Percentiles rank a stretch among this genome's conserved stretches.
Conservation (phyloP, 2,329 filamentous ascomycete species). For the Aaosphaeria pasadenensis region DNA sequence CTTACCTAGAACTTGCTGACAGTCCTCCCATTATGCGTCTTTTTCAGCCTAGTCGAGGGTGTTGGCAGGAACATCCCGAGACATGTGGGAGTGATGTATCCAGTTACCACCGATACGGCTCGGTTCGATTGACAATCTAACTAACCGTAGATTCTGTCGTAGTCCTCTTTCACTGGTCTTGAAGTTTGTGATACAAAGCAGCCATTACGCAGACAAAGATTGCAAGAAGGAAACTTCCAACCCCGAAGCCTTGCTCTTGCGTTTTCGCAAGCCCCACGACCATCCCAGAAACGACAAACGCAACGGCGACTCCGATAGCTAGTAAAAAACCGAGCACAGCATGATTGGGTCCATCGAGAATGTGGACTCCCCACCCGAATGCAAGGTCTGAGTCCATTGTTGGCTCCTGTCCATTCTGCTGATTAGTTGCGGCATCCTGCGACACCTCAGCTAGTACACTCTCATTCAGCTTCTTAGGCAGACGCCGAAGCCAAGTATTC, state of each 20-base stretch:
- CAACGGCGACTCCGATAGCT: slow-evolving; percentile 2
- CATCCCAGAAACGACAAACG: slow-evolving; percentile 5
- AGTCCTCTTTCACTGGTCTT: slow-evolving; percentile 1
- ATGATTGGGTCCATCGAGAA: slow-evolving; percentile 7
- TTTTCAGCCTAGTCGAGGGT: no score
- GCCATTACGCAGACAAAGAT: slow-evolving; percentile 2
- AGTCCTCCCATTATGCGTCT: no score
- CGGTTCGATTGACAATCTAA: no score
- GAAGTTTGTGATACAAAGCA: slow-evolving; percentile 4
- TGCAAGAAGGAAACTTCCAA: slow-evolving; percentile 5
- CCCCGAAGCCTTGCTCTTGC: slow-evolving; percentile 7
- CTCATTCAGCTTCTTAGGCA: slow-evolving; percentile 6
- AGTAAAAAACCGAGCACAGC: slow-evolving; percentile 3
- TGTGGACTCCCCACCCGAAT: slow-evolving; percentile 7
- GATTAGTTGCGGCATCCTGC: neutral
- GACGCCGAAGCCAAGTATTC: slow-evolving; percentile 4
- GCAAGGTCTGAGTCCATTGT: slow-evolving; percentile 1
- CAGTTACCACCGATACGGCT: no score
- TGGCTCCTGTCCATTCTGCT: neutral
- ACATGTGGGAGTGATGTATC: no score
- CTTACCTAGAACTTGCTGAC: no score
- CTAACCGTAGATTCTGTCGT: no score
- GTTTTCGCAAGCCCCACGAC: slow-evolving; percentile 6
- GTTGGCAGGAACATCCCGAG: no score
- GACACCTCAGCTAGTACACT: slow-evolving; percentile 1